Percentiles rank a stretch among this genome's conserved stretches.
These are phyloP conservation scores for Trichoderma asperellum DNA, from an alignment of 2,329 filamentous ascomycete genomes.

Conservation along the genomic window DNA sequence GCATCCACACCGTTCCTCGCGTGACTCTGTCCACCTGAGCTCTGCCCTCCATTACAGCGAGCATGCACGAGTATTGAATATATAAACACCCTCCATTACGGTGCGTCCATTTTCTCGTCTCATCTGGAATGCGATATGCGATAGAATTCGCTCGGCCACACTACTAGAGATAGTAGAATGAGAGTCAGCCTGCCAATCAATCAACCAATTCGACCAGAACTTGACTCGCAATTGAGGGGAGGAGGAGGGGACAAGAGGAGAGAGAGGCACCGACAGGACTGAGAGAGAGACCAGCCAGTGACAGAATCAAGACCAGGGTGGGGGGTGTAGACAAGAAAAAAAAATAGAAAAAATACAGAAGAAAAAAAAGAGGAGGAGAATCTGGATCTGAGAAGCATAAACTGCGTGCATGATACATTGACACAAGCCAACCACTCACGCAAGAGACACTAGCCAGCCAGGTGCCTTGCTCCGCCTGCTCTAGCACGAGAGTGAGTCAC, in stretches of 20 bases:
- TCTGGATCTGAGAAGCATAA: slow-evolving; percentile 26
- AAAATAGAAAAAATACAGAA: background rate
- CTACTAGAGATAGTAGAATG: background rate
- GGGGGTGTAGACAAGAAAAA: background rate
- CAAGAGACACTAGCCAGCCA: slow-evolving; percentile 11
- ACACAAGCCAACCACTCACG: slow-evolving; percentile 11
- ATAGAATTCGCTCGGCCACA: background rate
- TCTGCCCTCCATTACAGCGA: background rate
- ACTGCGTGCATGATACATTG: slow-evolving; percentile 19
- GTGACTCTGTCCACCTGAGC: slow-evolving; percentile 28
- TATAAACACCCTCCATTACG: background rate
- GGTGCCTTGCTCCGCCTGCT: slow-evolving; percentile 18
- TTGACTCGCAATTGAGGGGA: background rate
- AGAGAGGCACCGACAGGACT: background rate
- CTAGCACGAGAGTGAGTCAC: slow-evolving; percentile 27
- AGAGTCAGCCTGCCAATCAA: background rate
- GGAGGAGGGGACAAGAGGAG: background rate
- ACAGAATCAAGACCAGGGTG: background rate
- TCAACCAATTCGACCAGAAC: background rate
- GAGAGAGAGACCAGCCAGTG: background rate
- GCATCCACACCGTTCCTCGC: slow-evolving; percentile 28
- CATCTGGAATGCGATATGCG: background rate
- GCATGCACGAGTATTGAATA: background rate
- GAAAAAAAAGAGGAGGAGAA: background rate
- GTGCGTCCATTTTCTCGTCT: background rate